Evolutionary conservation across 768 basidiomycete species (phyloP), one percentile per base, ranked within the genome.

Genomic region (Boletus subcaerulescens): DNA sequence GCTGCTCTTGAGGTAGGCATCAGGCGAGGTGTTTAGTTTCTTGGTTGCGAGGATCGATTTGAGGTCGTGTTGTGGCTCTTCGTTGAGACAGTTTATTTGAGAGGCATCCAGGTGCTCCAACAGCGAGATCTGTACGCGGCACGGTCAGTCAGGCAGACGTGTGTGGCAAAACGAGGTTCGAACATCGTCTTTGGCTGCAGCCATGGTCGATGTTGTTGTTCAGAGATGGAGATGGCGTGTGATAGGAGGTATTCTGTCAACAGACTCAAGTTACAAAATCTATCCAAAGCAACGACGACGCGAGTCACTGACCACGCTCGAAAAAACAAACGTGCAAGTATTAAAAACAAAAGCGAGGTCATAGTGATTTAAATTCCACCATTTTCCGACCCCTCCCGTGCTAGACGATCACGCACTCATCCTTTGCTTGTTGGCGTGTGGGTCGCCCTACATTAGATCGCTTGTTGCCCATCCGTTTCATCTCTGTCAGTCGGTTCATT

Each of bases 401-500:
- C 69, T 76, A 86, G 64, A 85, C 83, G 55, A 97, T 86, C 52
- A 93, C 83, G 77, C 95, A 95, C 66, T 98, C 96, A 54, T 93
- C 91, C 73, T 89, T 87, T 13, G 96, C 94, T 66, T 98, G 85
- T 67, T 95, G 89, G 53, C 96, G 81, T 18, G 96, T 98, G 35
- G 96, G 94, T 57, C 95, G 83, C 17, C 85, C 84, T 48, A 86
- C 80, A 59, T 89, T 86, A 44, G 79, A 78, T 59, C 88, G 81
- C 71, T 89, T 92, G 69, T 84, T 85, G 12, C 91, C 90, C 75
- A 85, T 81, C 32, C 91, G 86, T 71, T 97, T 97, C 80, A 98
- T 87, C 72, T 98, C 95, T 26, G 95, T 96, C 66, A 98, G 73
- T 32, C 96, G 84, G 60, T 84, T 89, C 94, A 97, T 98, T 6